Percentiles rank a stretch among this genome's conserved stretches.
Evolutionary conservation across 139 green algal species (phyloP).

Genomic region (Desmodesmus armatus): DNA sequence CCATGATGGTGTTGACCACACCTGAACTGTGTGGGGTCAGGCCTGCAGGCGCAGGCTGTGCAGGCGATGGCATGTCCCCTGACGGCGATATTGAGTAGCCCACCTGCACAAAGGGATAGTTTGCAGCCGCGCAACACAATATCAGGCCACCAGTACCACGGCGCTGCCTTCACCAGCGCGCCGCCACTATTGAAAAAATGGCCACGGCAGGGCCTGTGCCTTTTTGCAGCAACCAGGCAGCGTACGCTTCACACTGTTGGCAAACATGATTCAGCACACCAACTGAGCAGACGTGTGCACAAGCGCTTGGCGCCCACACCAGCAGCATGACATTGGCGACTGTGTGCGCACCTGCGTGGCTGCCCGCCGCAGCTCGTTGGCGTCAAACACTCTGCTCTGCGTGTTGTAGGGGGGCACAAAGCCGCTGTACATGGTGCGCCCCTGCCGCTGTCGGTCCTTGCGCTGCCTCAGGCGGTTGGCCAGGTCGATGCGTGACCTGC

Average conservation of each 20-base stretch:
- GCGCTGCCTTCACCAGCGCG: too few relatives aligned
- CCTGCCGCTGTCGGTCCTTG: slow-evolving; percentile 33
- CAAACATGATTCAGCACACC: neutral
- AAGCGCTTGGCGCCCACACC: neutral
- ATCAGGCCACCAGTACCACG: too few relatives aligned
- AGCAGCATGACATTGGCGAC: neutral
- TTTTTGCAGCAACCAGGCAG: neutral
- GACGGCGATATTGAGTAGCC: slow-evolving; percentile 31
- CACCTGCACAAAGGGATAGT: slow-evolving; percentile 24
- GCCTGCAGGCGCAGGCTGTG: neutral
- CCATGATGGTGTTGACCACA: too few relatives aligned
- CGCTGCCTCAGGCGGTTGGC: slow-evolving; percentile 26
- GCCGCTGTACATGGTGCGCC: slow-evolving; percentile 30
- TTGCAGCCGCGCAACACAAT: too few relatives aligned
- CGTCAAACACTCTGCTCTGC: slow-evolving; percentile 44
- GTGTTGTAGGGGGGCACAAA: slow-evolving; percentile 68
- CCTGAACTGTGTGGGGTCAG: too few relatives aligned
- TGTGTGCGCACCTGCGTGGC: neutral
- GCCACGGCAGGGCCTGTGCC: too few relatives aligned
- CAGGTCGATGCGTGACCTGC: neutral
- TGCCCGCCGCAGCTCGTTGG: slow-evolving; percentile 34
- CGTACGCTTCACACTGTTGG: neutral
- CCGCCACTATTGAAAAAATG: too few relatives aligned
- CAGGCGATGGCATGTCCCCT: slow-evolving; percentile 3
- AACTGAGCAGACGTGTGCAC: neutral